These are phyloP conservation scores for Phytophthora meadii DNA, from an alignment of 352 stramenopile genomes.

Conservation along the genomic window DNA sequence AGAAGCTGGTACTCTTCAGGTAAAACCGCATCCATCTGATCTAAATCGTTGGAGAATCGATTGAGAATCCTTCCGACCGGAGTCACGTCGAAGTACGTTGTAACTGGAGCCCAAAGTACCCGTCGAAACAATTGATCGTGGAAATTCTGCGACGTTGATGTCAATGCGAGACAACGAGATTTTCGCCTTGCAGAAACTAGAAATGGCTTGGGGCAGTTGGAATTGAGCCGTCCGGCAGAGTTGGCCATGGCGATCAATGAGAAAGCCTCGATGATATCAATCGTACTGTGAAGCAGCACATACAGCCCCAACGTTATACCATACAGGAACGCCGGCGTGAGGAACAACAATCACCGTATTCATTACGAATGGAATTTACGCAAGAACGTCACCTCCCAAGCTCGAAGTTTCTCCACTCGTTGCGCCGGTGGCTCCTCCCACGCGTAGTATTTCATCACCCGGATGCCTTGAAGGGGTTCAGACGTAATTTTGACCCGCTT, in stretches of 20 bases:
- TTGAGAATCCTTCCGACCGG: conserved; percentile 61
- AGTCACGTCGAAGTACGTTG: conserved; percentile 61
- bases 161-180: conserved; percentile 30
- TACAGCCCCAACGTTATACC: conserved; percentile 26
- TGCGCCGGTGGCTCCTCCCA: conserved; percentile 60
- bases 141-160: conserved; percentile 29
- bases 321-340: conserved; percentile 38
- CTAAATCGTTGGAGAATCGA: conserved; percentile 58
- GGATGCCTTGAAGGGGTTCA: conserved; percentile 90
- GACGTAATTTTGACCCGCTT: conserved; percentile 92
- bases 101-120: conserved; percentile 53
- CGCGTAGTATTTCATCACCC: conserved; percentile 90
- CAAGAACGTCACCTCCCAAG: conserved; percentile 45
- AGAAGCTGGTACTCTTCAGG: conserved; percentile 48
- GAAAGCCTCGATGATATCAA: conserved; percentile 33
- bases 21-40: conserved; percentile 50
- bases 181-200: conserved; percentile 33
- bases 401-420: conserved; percentile 47
- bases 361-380: conserved; percentile 46
- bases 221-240: conserved; percentile 27
- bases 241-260: conserved; percentile 42
- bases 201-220: conserved; percentile 27
- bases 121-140: conserved; percentile 44
- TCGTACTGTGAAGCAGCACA: conserved; percentile 29
- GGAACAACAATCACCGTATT: conserved; percentile 49